phyloP scores from a whole-genome alignment of 1,139 yeast genomes.

The Scheffersomyces illinoinensis region DNA sequence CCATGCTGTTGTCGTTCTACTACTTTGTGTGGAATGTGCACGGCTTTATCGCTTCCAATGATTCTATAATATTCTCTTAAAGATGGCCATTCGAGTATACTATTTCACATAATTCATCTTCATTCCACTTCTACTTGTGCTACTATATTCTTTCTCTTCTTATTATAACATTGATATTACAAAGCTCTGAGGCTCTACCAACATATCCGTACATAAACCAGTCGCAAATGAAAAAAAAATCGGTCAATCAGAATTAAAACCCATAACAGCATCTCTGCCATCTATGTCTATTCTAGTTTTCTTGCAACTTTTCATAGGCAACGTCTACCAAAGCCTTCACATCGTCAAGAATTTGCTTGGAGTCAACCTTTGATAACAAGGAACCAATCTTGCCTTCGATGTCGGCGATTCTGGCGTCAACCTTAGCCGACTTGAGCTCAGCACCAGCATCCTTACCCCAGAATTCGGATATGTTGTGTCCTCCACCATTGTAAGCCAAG shows the following conservation, averaged over 20 bases:
- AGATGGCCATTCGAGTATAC: neutral
- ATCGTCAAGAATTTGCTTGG: constrained; percentile 20
- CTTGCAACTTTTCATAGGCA: constrained; percentile 12
- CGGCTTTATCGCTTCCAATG: neutral
- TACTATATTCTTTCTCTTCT: neutral
- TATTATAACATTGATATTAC: neutral
- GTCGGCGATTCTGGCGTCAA: constrained; percentile 9
- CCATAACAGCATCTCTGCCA: neutral
- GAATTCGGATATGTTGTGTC: constrained; percentile 72
- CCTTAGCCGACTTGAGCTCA: neutral
- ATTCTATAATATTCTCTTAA: neutral
- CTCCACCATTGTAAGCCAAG: constrained; percentile 92
- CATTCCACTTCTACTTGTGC: neutral
- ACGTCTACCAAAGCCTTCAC: constrained; percentile 22
- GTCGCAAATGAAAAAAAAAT: neutral
- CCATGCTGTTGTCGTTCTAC: neutral
- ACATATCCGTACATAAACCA: neutral
- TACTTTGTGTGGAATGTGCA: neutral
- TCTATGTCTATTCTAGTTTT: neutral
- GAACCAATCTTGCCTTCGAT: constrained; percentile 19
- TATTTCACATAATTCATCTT: neutral
- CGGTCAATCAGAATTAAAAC: neutral
- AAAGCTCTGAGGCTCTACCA: neutral
- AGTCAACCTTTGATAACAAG: constrained; percentile 20
- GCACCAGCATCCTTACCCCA: constrained; percentile 43